phyloP scores from a whole-genome alignment of 768 basidiomycete species.

The Hortiboletus flavorubellus region DNA sequence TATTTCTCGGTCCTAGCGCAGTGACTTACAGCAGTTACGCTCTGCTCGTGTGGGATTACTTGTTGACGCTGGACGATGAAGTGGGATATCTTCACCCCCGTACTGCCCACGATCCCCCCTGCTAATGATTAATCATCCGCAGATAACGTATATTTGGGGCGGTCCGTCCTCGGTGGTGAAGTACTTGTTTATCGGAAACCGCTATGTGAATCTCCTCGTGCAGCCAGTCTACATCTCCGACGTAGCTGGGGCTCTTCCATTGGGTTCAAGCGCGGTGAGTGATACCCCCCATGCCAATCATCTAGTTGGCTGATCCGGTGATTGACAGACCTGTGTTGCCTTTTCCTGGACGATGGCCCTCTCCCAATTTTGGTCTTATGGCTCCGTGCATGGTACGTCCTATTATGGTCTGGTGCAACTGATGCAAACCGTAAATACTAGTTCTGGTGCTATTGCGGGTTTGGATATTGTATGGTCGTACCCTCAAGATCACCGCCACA shows the following conservation, averaged over 20 bases:
- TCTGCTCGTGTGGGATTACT: constrained; percentile 5
- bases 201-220: constrained; percentile 1
- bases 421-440: not conserved
- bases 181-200: constrained; percentile 1
- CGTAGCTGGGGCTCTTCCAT: not conserved
- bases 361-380: not conserved
- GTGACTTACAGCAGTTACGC: not conserved
- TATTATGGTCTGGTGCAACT: not conserved
- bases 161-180: constrained; percentile 1
- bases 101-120: not conserved
- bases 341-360: not conserved
- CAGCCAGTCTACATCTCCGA: not conserved
- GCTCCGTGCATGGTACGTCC: not conserved
- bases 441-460: constrained; percentile 1
- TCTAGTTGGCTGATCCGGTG: not conserved
- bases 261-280: not conserved
- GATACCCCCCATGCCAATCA: not conserved
- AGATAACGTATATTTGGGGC: not conserved
- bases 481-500: not conserved
- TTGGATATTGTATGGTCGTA: constrained; percentile 1
- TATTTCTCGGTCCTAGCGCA: not conserved
- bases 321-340: not conserved
- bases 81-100: not conserved
- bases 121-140: not conserved
- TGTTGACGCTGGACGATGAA: constrained; percentile 7